Conservation (phyloP, 2,329 filamentous ascomycete genomes). For the Curvularia sp. region DNA sequence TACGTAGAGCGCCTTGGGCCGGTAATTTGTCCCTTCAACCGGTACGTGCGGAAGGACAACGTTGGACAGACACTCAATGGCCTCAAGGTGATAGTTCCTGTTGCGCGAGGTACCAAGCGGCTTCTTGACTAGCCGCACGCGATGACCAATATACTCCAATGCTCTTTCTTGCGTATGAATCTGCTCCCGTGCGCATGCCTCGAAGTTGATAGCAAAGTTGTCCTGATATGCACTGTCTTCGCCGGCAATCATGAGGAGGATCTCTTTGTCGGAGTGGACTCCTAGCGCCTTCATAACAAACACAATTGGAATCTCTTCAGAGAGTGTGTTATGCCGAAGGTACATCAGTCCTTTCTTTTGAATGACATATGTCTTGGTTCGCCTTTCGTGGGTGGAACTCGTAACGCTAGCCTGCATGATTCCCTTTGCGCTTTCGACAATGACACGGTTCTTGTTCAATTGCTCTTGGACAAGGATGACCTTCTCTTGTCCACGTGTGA, state of each 20-base stretch:
- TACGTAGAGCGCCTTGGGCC: slow-evolving; percentile 95
- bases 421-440: slow-evolving; percentile 95
- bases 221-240: slow-evolving; percentile 90
- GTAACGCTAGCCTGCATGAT: slow-evolving; percentile 93
- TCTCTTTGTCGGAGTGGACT: slow-evolving; percentile 92
- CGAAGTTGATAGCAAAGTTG: slow-evolving; percentile 93
- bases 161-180: slow-evolving; percentile 95
- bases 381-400: slow-evolving; percentile 92
- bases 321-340: slow-evolving; percentile 89
- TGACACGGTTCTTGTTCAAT: slow-evolving; percentile 98
- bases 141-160: slow-evolving; percentile 85
- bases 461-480: slow-evolving; percentile 98
- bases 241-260: slow-evolving; percentile 88
- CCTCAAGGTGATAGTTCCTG: slow-evolving; percentile 87
- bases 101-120: slow-evolving; percentile 61
- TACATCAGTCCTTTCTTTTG: slow-evolving; percentile 92
- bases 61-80: slow-evolving; percentile 88
- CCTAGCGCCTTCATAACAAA: slow-evolving; percentile 93
- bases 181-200: slow-evolving; percentile 82
- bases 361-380: slow-evolving; percentile 96
- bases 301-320: slow-evolving; percentile 93
- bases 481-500: slow-evolving; percentile 97
- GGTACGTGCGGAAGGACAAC: slow-evolving; percentile 95
- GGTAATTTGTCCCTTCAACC: slow-evolving; percentile 89
- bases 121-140: slow-evolving; percentile 78